Conservation (phyloP, 2,329 filamentous ascomycete genomes). For the Fusarium palustre region DNA sequence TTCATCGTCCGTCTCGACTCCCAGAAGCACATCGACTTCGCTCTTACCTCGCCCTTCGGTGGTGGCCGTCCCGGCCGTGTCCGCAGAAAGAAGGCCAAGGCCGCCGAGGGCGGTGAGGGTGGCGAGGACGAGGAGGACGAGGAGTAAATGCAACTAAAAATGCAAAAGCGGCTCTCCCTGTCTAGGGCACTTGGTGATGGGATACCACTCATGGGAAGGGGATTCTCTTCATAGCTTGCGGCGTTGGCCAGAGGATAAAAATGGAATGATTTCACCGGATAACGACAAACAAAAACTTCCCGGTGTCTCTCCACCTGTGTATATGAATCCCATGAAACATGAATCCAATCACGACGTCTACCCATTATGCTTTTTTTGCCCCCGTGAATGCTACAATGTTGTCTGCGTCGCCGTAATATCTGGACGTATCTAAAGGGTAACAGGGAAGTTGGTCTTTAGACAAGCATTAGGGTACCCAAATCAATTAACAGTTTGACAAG, state of each 20-base stretch:
- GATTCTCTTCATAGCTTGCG: conserved; percentile 62
- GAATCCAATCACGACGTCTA: conserved; percentile 38
- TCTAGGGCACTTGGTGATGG: conserved; percentile 49
- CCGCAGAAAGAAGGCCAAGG: conserved; percentile 99
- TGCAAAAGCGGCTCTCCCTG: conserved; percentile 49
- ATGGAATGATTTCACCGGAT: conserved; percentile 56
- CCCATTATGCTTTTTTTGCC: conserved; percentile 10
- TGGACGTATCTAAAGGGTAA: background rate
- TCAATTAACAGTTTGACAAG: too few relatives aligned
- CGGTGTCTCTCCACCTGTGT: conserved; percentile 43
- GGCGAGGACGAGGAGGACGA: conserved; percentile 90
- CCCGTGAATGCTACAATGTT: conserved; percentile 6
- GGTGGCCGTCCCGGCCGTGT: conserved; percentile 97
- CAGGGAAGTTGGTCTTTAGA: too few relatives aligned
- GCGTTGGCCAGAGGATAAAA: conserved; percentile 64
- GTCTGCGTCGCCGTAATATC: background rate
- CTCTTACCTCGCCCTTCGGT: conserved; percentile 96
- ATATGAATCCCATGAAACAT: conserved; percentile 41
- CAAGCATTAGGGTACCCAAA: too few relatives aligned
- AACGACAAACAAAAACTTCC: conserved; percentile 42
- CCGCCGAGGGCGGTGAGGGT: conserved; percentile 85
- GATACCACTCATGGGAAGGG: conserved; percentile 55
- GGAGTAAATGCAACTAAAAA: conserved; percentile 63
- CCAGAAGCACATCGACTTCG: conserved; percentile 99
- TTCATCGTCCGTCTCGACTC: conserved; percentile 99